Percentiles rank a stretch among this genome's conserved stretches.
These are phyloP conservation scores for Exophiala spinifera DNA, from an alignment of 2,329 filamentous ascomycete species.

Conservation along the genomic window DNA sequence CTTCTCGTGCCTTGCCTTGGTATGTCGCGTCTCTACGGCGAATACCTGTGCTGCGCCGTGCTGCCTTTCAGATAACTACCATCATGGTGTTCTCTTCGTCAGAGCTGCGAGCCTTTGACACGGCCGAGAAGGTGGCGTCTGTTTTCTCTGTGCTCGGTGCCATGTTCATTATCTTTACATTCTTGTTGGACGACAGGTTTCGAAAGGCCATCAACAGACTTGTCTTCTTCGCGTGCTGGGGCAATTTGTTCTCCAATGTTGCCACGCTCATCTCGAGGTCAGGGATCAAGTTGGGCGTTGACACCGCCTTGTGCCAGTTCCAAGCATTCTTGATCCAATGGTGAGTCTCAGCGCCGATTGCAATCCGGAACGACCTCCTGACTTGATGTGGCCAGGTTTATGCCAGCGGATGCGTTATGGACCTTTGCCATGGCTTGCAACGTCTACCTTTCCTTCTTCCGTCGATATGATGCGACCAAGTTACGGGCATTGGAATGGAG, in stretches of 20 bases:
- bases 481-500: conserved; percentile 67
- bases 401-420: conserved; percentile 73
- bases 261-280: conserved; percentile 69
- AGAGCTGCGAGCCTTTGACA: conserved; percentile 54
- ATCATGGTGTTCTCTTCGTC: conserved; percentile 21
- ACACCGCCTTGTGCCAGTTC: conserved; percentile 65
- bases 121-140: conserved; percentile 67
- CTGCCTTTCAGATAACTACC: conserved; percentile 1
- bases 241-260: conserved; percentile 74
- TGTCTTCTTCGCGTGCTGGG: conserved; percentile 78
- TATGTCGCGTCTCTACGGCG: background rate
- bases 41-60: background rate
- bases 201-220: conserved; percentile 85
- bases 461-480: conserved; percentile 63
- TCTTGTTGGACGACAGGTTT: conserved; percentile 64
- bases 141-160: conserved; percentile 69
- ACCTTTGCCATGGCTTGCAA: conserved; percentile 80
- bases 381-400: conserved; percentile 56
- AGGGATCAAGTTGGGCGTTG: conserved; percentile 51
- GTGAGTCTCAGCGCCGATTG: conserved; percentile 47
- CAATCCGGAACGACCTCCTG: background rate
- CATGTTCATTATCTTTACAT: conserved; percentile 69
- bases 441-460: conserved; percentile 77
- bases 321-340: conserved; percentile 81
- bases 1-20: background rate